These are phyloP conservation scores for Fusarium nematophilum DNA, from an alignment of 2,329 filamentous ascomycete species.

Conservation along the genomic window DNA sequence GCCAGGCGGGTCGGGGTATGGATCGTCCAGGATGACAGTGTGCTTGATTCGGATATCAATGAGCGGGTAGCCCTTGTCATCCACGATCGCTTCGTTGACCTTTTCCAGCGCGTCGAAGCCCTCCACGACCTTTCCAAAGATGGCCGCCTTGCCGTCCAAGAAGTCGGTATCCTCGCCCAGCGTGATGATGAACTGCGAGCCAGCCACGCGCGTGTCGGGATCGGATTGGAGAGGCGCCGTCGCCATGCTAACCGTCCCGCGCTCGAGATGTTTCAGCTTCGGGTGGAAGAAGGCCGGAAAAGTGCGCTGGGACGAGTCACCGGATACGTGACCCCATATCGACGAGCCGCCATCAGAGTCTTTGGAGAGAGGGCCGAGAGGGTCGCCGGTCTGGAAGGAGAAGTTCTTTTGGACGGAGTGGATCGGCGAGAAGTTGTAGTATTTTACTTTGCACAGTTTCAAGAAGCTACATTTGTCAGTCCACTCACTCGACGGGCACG, in stretches of 20 bases:
- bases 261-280: constrained; percentile 88
- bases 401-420: constrained; percentile 95
- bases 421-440: constrained; percentile 96
- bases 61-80: constrained; percentile 85
- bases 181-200: constrained; percentile 94
- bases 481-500: constrained; percentile 26
- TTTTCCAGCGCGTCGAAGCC: constrained; percentile 95
- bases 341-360: constrained; percentile 93
- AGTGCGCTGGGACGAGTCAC: constrained; percentile 73
- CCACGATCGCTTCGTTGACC: constrained; percentile 90
- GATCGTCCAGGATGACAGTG: constrained; percentile 91
- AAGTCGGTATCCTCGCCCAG: constrained; percentile 90
- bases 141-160: constrained; percentile 90
- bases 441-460: constrained; percentile 98
- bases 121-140: constrained; percentile 95
- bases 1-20: constrained; percentile 83
- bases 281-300: constrained; percentile 88
- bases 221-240: constrained; percentile 81
- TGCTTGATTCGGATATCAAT: constrained; percentile 97
- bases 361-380: constrained; percentile 84
- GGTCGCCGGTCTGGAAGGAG: constrained; percentile 96
- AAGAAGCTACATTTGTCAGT: constrained; percentile 78
- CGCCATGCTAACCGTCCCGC: constrained; percentile 98
- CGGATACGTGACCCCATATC: constrained; percentile 87
- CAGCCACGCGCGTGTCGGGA: constrained; percentile 83